A percentile compares a stretch with the other conserved stretches of the same genome.
Conservation (phyloP, 2,329 filamentous ascomycete species). For the Cordyceps pruinosa region DNA sequence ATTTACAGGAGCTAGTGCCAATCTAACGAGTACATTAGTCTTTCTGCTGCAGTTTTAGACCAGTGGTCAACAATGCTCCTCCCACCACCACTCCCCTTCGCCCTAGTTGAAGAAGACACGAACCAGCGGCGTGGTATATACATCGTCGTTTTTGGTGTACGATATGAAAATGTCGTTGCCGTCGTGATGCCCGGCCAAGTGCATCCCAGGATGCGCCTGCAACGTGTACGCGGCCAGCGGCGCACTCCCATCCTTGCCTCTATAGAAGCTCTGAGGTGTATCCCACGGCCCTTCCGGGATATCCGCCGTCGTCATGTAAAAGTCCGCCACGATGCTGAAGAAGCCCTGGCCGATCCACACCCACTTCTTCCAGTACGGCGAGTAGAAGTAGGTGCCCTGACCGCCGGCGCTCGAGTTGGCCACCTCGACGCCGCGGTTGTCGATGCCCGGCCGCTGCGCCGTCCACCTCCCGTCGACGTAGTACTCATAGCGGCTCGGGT, state of each 20-base stretch:
- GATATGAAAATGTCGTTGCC: conserved; percentile 11
- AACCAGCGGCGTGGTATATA: conserved; percentile 7
- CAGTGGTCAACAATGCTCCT: no score
- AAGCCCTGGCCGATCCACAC: conserved; percentile 19
- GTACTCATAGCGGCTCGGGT: conserved; percentile 18
- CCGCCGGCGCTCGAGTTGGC: conserved; percentile 18
- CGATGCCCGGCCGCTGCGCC: conserved; percentile 11
- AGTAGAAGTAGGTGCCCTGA: conserved; percentile 20
- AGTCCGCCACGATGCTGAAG: conserved; percentile 17
- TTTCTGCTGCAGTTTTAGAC: no score
- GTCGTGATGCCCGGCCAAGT: conserved; percentile 2
- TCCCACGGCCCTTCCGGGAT: conserved; percentile 15
- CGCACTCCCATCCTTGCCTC: conserved; percentile 9
- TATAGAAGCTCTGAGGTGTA: conserved; percentile 9
- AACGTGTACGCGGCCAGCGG: conserved; percentile 10
- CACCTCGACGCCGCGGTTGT: conserved; percentile 13
- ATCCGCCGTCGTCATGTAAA: conserved; percentile 17
- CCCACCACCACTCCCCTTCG: no score
- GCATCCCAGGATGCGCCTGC: conserved; percentile 14
- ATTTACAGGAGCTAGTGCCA: no score
- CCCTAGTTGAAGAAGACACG: conserved; percentile 10
- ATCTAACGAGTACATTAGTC: no score
- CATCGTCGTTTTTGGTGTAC: conserved; percentile 10
- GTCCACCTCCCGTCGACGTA: conserved; percentile 17
- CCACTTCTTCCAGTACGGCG: conserved; percentile 15